These are phyloP conservation scores for Phytophthora uliginosa DNA, from an alignment of 352 stramenopile genomes.

Conservation along the genomic window DNA sequence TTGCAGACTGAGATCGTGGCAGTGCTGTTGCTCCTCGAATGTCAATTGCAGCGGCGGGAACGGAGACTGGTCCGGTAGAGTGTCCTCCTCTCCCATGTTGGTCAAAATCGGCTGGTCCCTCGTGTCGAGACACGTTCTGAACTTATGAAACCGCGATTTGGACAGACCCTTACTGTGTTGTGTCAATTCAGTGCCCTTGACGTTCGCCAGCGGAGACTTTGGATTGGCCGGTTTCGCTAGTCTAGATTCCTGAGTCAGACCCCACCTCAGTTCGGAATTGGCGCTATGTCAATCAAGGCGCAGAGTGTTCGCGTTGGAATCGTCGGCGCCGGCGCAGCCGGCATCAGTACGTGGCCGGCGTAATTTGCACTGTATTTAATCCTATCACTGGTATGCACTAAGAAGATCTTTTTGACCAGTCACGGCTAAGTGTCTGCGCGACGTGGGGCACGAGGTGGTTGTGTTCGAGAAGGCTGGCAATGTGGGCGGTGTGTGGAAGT, in stretches of 20 bases:
- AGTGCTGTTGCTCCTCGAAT: conserved; percentile 42
- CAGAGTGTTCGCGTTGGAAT: conserved; percentile 63
- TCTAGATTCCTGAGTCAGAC: conserved; percentile 14
- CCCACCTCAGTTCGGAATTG: conserved; percentile 24
- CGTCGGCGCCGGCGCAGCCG: conserved; percentile 76
- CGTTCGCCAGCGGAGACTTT: conserved; percentile 6
- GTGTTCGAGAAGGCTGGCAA: conserved; percentile 76
- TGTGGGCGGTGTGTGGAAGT: conserved; percentile 86
- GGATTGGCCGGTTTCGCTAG: conserved; percentile 25
- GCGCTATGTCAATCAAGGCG: conserved; percentile 23
- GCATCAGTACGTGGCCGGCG: conserved; percentile 66
- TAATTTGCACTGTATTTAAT: neutral
- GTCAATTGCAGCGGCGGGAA: conserved; percentile 40
- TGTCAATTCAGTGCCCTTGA: conserved; percentile 11
- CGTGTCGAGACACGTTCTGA: conserved; percentile 25
- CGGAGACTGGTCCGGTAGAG: conserved; percentile 40
- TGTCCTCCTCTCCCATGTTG: conserved; percentile 28
- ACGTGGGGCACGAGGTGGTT: conserved; percentile 72
- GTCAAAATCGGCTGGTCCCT: neutral
- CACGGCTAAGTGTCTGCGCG: conserved; percentile 73
- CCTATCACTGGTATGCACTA: neutral
- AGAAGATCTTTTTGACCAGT: conserved; percentile 46
- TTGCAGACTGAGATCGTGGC: conserved; percentile 43
- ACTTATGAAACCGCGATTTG: conserved; percentile 11
- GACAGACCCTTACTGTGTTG: neutral